A percentile compares a stretch with the other conserved stretches of the same genome.
phyloP scores from a whole-genome alignment of 345 rosid species.

The Anacardium occidentale region DNA sequence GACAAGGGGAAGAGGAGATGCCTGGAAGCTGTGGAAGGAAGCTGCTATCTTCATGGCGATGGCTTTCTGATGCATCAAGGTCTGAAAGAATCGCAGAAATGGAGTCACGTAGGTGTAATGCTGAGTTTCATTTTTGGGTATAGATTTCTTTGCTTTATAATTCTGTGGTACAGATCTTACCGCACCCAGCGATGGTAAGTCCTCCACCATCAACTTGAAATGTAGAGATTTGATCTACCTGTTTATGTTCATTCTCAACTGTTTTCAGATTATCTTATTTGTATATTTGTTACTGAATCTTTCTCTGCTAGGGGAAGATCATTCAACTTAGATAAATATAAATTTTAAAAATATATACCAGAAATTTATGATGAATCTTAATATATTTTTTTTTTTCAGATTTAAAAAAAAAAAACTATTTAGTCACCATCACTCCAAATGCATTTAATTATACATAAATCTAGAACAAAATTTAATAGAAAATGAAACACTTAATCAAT shows the following conservation, averaged over 20 bases:
- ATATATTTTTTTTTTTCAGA: no score
- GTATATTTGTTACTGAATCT: no score
- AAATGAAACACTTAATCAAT: no score
- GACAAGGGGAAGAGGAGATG: conserved; percentile 25
- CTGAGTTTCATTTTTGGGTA: conserved; percentile 30
- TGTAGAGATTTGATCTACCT: background rate
- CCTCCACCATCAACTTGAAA: background rate
- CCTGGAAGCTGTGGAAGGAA: conserved; percentile 23
- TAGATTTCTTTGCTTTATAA: conserved; percentile 27
- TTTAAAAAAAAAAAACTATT: no score
- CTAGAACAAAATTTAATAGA: no score
- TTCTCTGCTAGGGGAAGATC: no score
- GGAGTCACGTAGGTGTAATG: conserved; percentile 33
- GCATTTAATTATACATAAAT: no score
- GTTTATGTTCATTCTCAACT: background rate
- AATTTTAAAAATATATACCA: no score
- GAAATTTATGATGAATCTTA: no score
- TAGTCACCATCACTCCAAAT: no score
- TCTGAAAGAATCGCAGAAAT: conserved; percentile 28
- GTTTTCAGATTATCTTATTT: background rate
- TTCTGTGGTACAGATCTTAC: conserved; percentile 28
- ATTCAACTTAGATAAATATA: no score
- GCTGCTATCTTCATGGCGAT: conserved; percentile 27
- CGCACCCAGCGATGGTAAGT: conserved; percentile 17
- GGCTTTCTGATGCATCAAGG: conserved; percentile 30